Conservation (phyloP, 2,329 filamentous ascomycete species). For the Fusarium udum region DNA sequence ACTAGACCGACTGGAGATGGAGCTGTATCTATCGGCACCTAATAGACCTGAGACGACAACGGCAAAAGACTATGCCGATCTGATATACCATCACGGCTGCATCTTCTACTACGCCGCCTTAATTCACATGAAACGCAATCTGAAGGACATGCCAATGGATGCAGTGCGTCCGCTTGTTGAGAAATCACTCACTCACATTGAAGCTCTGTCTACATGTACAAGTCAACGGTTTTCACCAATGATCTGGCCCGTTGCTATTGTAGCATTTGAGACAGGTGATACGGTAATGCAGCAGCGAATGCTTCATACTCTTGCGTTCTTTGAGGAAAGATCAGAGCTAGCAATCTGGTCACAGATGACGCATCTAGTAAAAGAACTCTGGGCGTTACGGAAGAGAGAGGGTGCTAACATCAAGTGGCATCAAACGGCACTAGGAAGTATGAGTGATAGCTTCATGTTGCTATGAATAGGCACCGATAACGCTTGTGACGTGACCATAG, state of each 20-base stretch:
- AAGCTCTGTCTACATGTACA: conserved; percentile 26
- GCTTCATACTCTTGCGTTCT: conserved; percentile 25
- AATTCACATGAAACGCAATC: conserved; percentile 40
- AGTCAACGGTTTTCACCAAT: conserved; percentile 36
- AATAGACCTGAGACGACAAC: conserved; percentile 17
- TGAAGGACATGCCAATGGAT: conserved; percentile 32
- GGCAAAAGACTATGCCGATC: conserved; percentile 30
- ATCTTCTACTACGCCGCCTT: conserved; percentile 39
- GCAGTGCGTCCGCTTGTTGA: conserved; percentile 39
- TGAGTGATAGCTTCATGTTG: conserved; percentile 40
- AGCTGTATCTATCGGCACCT: conserved; percentile 33
- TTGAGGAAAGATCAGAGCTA: conserved; percentile 31
- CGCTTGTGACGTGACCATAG: neutral
- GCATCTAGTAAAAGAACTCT: conserved; percentile 31
- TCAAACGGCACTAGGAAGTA: conserved; percentile 29
- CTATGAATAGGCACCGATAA: conserved; percentile 5
- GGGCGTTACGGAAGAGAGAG: conserved; percentile 28
- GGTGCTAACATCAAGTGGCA: conserved; percentile 37
- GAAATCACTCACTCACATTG: conserved; percentile 36
- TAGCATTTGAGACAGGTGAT: conserved; percentile 35
- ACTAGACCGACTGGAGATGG: conserved; percentile 36
- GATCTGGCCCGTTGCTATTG: conserved; percentile 40
- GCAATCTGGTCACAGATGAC: conserved; percentile 37
- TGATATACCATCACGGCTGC: conserved; percentile 40
- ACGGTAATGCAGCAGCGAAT: conserved; percentile 32